Evolutionary conservation across 306 rosid genomes (phyloP), one percentile per base, ranked within the genome.

Genomic region (Macrotyloma uniflorum): DNA sequence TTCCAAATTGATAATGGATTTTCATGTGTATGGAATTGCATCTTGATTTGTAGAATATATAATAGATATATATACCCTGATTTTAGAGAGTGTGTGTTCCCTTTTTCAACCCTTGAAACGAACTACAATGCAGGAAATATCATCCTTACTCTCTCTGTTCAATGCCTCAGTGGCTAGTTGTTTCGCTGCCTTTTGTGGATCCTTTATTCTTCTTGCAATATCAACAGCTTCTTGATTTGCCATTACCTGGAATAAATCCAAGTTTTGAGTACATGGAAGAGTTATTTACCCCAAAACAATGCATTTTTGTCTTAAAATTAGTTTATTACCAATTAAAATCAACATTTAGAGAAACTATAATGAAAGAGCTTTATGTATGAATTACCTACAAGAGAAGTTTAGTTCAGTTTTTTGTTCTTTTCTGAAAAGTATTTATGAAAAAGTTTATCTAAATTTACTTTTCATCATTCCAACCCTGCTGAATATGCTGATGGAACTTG

Each of bases 161-260:
- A 93, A 81, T 46, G 98, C 93, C 85, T 90, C 96, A 0, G 90
- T 32, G 11, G 83, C 93, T 57, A 93, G 80, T 51, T 82, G 89
- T 78, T 89, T 93, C 1, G 94, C 94, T 28, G 96, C 94, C 84
- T 67, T 89, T 65, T 88, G 90, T 3, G 98, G 96, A 76, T 93
- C 90, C 76, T 90, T 93, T 46, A 49, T 63, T 84, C 26, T 93
- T 83, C 75, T 90, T 1, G 90, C 98, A 35, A 90, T 78, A 81
- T 93, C 96, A 57, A 93, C 94, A 0, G 93, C 98, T 72, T 93
- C 98, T 89, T 93, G 96, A 78, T 93, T 93, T 15, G 90, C 70
- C 96, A 93, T 84, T 70, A 90, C 98, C 96, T 93, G 86, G 71
- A 86, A 68, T 36, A 40, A 58, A 67, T 23, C 22, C 14, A 68